phyloP scores from a whole-genome alignment of 352 stramenopile genomes.

The Achlya hypogyna region DNA sequence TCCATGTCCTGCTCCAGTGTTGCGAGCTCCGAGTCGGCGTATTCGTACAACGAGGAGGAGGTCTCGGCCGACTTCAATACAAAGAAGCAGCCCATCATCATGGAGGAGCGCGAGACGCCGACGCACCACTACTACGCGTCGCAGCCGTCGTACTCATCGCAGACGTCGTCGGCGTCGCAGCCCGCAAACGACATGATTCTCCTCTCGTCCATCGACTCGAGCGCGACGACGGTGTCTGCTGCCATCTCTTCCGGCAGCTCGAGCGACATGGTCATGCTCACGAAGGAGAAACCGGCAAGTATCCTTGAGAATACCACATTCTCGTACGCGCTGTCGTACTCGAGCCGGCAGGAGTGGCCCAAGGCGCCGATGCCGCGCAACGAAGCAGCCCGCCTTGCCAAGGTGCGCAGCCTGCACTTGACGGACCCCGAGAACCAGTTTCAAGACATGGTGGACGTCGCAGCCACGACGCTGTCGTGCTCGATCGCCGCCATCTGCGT shows the following conservation, averaged over 20 bases:
- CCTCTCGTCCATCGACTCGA: constrained; percentile 11
- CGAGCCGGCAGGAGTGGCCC: constrained; percentile 69
- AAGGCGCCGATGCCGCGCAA: constrained; percentile 64
- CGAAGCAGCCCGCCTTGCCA: constrained; percentile 49
- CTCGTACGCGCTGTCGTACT: constrained; percentile 74
- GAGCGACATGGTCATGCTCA: constrained; percentile 52
- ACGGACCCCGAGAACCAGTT: constrained; percentile 71
- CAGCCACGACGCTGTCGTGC: constrained; percentile 66
- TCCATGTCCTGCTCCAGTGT: constrained; percentile 25
- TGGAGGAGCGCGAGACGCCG: constrained; percentile 9
- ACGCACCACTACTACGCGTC: constrained; percentile 26
- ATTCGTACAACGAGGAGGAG: constrained; percentile 41
- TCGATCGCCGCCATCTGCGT: constrained; percentile 76
- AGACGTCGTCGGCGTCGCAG: background rate
- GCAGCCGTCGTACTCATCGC: constrained; percentile 30
- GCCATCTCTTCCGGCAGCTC: background rate
- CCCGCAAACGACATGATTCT: constrained; percentile 24
- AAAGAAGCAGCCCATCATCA: constrained; percentile 8
- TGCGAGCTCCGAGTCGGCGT: constrained; percentile 34
- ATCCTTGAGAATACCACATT: constrained; percentile 60
- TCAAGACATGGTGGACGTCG: constrained; percentile 83
- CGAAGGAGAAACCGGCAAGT: constrained; percentile 24
- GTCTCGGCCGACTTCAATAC: constrained; percentile 14
- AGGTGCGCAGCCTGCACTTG: constrained; percentile 64
- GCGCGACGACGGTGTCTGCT: background rate